phyloP scores from a whole-genome alignment of 805 yeast species.

The Candida qinlingensis region DNA sequence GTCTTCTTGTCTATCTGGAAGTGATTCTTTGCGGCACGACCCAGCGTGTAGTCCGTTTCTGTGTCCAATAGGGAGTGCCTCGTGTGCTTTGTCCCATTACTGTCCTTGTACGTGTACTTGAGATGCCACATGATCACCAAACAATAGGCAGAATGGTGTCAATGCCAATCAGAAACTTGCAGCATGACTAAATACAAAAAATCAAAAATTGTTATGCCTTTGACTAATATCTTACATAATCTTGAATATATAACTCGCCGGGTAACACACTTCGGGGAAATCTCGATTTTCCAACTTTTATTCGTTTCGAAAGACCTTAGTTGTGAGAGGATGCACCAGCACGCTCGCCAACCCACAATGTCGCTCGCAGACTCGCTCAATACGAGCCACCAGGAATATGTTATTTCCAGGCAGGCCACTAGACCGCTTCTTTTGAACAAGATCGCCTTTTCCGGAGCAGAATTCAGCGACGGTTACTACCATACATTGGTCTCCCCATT shows the following conservation, averaged over 20 bases:
- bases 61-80: slow-evolving; percentile 4
- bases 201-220: no score
- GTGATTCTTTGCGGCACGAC: slow-evolving; percentile 3
- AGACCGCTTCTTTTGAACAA: slow-evolving; percentile 17
- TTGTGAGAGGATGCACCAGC: no score
- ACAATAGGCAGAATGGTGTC: no score
- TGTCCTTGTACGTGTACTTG: slow-evolving; percentile 4
- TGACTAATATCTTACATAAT: no score
- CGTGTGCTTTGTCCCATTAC: neutral
- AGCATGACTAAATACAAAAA: neutral
- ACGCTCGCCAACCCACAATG: neutral
- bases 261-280: no score
- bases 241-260: no score
- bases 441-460: slow-evolving; percentile 21
- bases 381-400: neutral
- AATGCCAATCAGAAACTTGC: neutral
- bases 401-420: slow-evolving; percentile 7
- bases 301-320: no score
- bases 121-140: slow-evolving; percentile 10
- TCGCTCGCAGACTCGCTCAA: neutral
- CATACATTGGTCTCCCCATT: slow-evolving; percentile 41
- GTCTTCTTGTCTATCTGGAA: slow-evolving; percentile 5
- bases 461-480: slow-evolving; percentile 40
- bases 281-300: no score
- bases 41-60: slow-evolving; percentile 4